Base-by-base conservation (phyloP, 2,329 filamentous ascomycete genomes). In the Apiospora saccharicola region DNA sequence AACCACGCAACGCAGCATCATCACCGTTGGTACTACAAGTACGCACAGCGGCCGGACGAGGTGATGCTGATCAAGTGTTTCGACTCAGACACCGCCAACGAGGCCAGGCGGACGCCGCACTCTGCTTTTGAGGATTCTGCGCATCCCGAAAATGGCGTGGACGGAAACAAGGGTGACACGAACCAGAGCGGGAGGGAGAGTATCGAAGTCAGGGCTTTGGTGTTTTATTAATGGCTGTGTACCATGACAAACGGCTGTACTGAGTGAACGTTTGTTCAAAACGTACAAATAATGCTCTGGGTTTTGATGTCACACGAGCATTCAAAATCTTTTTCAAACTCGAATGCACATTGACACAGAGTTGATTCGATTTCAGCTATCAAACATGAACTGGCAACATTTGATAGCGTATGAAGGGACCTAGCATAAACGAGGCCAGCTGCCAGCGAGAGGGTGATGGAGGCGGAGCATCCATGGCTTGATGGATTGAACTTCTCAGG, bases 61-160 rank as follows among this genome's bases (percentile, higher is more conserved):
- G 85, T 88, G 4, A 82, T 88, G 3, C 75, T 91, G 68, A 88
- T 91, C 78, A 90, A 90, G 78, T 89, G 87, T 74, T 90, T 86
- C 75, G 89, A 91, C 78, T 87, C 82, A 16, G 86, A 88, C 81
- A 80, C 80, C 34, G 86, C 89, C 0, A 78, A 84, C 26, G 57
- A 41, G 34, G 85, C 87, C 7, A 82, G 86, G 19, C 77, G 86
- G 10, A 84, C 87, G 26, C 87, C 87, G 24, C 88, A 90, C 75
- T 83, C 83, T 19, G 85, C 87, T 3, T 90, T 90, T 82, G 79
- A 80, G 44, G 83, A 88, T 76, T 78, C 82, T 2, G 82, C 81
- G 30, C 4, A 10, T 1, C 82, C 81, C 7, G 81, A 82, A 24
- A 72, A 79, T 12, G 78, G 82, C 70, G 19, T 16, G 6, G 24